Evolutionary conservation across 2,329 filamentous ascomycete genomes (phyloP).

Genomic region (Paramyrothecium sp.): DNA sequence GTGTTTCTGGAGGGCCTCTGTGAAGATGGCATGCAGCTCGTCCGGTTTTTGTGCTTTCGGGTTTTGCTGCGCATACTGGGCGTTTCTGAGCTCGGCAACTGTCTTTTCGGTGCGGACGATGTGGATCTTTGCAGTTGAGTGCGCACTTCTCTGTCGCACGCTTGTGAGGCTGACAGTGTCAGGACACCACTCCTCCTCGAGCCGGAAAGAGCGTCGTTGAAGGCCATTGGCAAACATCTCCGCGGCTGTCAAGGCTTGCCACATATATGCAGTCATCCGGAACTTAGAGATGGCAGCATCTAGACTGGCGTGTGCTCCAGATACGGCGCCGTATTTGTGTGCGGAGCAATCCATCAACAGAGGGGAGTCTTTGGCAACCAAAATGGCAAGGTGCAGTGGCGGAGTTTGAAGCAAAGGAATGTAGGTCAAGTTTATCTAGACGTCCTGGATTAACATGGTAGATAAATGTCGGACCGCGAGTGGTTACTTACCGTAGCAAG

Average conservation of each 20-base stretch:
- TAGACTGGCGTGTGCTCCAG: conserved; percentile 46
- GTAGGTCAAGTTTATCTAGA: conserved; percentile 35
- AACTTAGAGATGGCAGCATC: conserved; percentile 68
- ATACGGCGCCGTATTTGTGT: conserved; percentile 54
- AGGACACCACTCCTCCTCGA: conserved; percentile 71
- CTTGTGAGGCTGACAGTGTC: conserved; percentile 54
- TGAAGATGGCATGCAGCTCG: conserved; percentile 44
- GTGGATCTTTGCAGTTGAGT: conserved; percentile 54
- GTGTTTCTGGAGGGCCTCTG: conserved; percentile 44
- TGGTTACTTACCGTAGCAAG: background rate
- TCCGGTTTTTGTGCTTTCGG: conserved; percentile 52
- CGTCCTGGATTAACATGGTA: no score
- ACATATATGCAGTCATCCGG: conserved; percentile 71
- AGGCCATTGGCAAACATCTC: conserved; percentile 71
- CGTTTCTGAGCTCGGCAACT: conserved; percentile 61
- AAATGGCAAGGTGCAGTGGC: conserved; percentile 69
- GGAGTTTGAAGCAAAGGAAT: conserved; percentile 53
- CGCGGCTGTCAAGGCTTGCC: conserved; percentile 75
- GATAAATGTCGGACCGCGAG: no score
- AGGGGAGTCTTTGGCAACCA: conserved; percentile 68
- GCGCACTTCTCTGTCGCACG: background rate
- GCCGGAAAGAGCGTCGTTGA: conserved; percentile 67
- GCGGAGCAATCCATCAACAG: conserved; percentile 68
- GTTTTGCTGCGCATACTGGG: conserved; percentile 66
- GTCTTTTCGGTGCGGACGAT: conserved; percentile 65